A percentile compares a stretch with the other conserved stretches of the same genome.
Conservation (phyloP, 768 basidiomycete species). For the Pleurotus cornucopiae region DNA sequence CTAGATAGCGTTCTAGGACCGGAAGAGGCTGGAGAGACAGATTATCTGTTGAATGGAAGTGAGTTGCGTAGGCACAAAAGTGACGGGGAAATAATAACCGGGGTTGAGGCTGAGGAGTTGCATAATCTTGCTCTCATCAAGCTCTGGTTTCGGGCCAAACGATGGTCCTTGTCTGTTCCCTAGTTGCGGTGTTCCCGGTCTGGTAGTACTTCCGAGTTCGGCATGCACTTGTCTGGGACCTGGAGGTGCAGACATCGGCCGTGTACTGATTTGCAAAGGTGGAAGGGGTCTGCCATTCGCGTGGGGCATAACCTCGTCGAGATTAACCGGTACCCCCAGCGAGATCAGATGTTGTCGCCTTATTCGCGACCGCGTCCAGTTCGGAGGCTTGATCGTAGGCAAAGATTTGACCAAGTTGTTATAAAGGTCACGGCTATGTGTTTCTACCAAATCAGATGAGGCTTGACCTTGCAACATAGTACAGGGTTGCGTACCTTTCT, state of each 20-base stretch:
- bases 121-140: conserved; percentile 64
- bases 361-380: conserved; percentile 91
- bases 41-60: conserved; percentile 43
- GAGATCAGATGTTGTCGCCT: conserved; percentile 87
- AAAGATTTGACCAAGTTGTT: conserved; percentile 66
- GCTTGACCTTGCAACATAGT: conserved; percentile 1
- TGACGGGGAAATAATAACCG: conserved; percentile 36
- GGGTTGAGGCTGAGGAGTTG: conserved; percentile 61
- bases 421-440: conserved; percentile 72
- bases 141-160: conserved; percentile 74
- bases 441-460: conserved; percentile 14
- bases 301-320: conserved; percentile 85
- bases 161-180: conserved; percentile 24
- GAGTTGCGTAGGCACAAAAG: neutral
- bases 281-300: conserved; percentile 66
- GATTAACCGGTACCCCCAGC: conserved; percentile 90
- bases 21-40: conserved; percentile 67
- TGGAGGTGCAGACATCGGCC: conserved; percentile 79
- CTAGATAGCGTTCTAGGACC: conserved; percentile 61
- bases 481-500: conserved; percentile 53
- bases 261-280: conserved; percentile 75
- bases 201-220: conserved; percentile 30
- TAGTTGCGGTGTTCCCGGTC: conserved; percentile 48
- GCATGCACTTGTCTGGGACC: conserved; percentile 42
- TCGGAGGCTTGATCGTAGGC: conserved; percentile 78